Base-by-base conservation (phyloP, 345 rosid genomes). In the Camelina neglecta region DNA sequence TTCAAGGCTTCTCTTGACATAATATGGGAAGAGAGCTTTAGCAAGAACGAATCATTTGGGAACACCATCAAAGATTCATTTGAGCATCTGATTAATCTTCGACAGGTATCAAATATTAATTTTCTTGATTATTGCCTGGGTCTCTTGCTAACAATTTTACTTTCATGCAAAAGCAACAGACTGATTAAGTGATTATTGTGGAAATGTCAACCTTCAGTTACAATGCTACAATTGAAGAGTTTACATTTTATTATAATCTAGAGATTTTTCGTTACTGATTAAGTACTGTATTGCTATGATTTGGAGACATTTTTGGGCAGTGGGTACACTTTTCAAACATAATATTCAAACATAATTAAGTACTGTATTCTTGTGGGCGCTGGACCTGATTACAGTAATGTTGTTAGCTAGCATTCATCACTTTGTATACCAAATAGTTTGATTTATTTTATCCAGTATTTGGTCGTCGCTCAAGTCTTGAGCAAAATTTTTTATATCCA, bases 21-120 rank as follows among this genome's bases (percentile, higher is more conserved):
- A 54, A 85, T 90, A 83, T 92, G 91, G 96, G 98, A 92, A 73
- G 96, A 87, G 85, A 92, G 99, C 83, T 92, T 89, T 86, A 81
- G 78, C 33, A 95, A 85, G 89, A 95, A 92, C 65, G 98, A 92
- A 74, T 85, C 87, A 81, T 95, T 90, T 84, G 87, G 85, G 77
- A 92, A 88, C 75, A 92, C 98, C 57, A 84, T 92, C 78, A 95
- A 93, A 85, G 99, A 92, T 73, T 85, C 99, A 9, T 95, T 90
- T 82, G 99, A 95, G 87, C 85, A 92, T 85, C 85, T 90, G 64
- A 92, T 92, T 77, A 95, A 95, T 85, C 89, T 95, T 60, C 97
- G 98, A 66, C 98, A 95, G 99, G 99, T 95, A 71, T 59, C 31
- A 29, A 72, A 29, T 50, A 58, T 29, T 29, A 38, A 35, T 41